Evolutionary conservation across 345 rosid species (phyloP), one percentile per base, ranked within the genome.

Genomic region (Gossypium australe): DNA sequence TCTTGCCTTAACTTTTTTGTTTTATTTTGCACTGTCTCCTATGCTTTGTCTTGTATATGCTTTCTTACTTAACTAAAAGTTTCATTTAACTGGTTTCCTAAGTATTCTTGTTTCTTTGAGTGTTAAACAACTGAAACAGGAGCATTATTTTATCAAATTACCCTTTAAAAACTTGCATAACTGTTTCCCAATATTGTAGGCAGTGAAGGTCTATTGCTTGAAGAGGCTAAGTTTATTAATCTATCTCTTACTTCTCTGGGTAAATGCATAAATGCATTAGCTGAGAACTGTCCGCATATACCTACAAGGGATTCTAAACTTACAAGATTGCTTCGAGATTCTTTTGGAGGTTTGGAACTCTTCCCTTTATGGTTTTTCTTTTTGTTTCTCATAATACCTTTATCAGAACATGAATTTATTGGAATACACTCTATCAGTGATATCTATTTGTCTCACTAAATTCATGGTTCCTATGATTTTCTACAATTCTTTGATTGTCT

Each of bases 161-260:
- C 14, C 29, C 55, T 29, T 76, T 2, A 51, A 45, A 29, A 68
- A 66, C 62, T 74, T 43, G 53, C 38, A 43, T 48, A 45, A 34
- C 16, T 47, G 7, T 71, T 73, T 52, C 57, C 16, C 75, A 69
- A 55, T 79, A 67, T 80, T 81, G 76, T 80, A 94, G 98, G 98
- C 57, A 90, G 93, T 48, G 93, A 90, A 79, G 94, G 98, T 34
- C 91, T 86, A 75, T 77, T 89, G 83, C 92, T 92, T 75, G 97
- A 92, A 83, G 98, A 94, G 90, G 96, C 98, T 13, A 94, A 90
- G 77, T 94, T 90, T 82, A 94, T 94, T 74, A 94, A 94, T 79
- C 97, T 94, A 67, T 94, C 98, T 77, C 88, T 92, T 44, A 86
- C 94, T 73, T 92, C 97, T 11, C 94, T 94, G 17, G 98, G 98